Evolutionary conservation across 1,284 basidiomycete species (phyloP).

Genomic region (Stereum hirsutum): DNA sequence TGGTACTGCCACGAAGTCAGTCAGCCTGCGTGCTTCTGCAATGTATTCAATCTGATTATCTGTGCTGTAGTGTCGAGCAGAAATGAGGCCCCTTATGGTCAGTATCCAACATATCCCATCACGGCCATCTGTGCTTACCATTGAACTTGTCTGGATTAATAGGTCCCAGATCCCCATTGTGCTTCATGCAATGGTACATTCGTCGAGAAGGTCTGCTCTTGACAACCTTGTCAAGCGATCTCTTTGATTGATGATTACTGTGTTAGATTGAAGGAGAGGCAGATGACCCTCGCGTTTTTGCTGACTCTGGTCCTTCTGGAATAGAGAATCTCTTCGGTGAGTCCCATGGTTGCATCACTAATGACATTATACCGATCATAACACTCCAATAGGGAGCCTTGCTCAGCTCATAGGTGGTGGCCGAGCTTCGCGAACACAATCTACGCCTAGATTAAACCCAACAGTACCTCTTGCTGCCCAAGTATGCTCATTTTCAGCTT

Average conservation of each 20-base stretch:
- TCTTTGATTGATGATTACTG: background rate
- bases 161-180: constrained; percentile 72
- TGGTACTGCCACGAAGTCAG: constrained; percentile 74
- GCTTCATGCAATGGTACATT: constrained; percentile 64
- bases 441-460: background rate
- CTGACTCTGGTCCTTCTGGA: constrained; percentile 23
- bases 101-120: constrained; percentile 12
- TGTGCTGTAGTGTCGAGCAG: constrained; percentile 53
- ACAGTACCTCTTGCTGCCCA: no score
- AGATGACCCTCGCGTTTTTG: constrained; percentile 66
- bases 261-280: constrained; percentile 58
- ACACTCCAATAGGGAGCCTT: constrained; percentile 5
- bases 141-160: constrained; percentile 9
- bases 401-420: constrained; percentile 5
- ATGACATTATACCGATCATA: no score
- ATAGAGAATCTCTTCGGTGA: constrained; percentile 39
- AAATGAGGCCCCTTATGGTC: constrained; percentile 77
- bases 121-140: background rate
- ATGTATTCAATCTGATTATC: constrained; percentile 6
- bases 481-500: no score
- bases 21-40: constrained; percentile 6
- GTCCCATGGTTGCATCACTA: no score
- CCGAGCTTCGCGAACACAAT: background rate
- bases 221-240: constrained; percentile 8
- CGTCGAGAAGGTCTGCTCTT: constrained; percentile 73